Percentiles rank a stretch among this genome's conserved stretches.
phyloP scores from a whole-genome alignment of 331 rosid genomes.

The Telfairia occidentalis region DNA sequence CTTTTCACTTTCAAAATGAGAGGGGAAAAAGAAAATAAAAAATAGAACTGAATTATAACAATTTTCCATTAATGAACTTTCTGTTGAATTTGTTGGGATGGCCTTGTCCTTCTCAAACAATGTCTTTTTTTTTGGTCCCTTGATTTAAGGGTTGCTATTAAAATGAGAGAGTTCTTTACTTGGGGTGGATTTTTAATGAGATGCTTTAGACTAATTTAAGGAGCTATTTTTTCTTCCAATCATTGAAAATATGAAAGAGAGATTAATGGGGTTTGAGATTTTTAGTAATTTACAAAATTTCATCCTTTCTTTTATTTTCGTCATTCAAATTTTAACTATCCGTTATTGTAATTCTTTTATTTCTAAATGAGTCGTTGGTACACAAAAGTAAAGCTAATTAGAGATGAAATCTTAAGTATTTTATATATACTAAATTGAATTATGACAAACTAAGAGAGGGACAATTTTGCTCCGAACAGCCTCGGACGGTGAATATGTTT shows the following conservation, averaged over 20 bases:
- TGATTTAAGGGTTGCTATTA: slow-evolving; percentile 19
- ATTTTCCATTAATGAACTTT: slow-evolving; percentile 9
- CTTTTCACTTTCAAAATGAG: not conserved
- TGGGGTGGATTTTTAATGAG: slow-evolving; percentile 17
- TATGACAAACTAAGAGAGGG: too few relatives aligned
- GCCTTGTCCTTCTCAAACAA: slow-evolving; percentile 24
- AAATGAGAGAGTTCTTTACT: slow-evolving; percentile 25
- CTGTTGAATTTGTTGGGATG: slow-evolving; percentile 36
- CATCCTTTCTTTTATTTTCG: too few relatives aligned
- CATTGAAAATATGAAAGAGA: not conserved
- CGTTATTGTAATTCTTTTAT: too few relatives aligned
- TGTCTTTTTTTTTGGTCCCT: not conserved
- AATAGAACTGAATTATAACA: not conserved
- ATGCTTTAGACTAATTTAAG: not conserved
- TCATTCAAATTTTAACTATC: not conserved
- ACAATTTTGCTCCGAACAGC: too few relatives aligned
- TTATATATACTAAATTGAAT: too few relatives aligned
- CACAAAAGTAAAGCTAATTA: too few relatives aligned
- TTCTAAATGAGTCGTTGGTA: too few relatives aligned
- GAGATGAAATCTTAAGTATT: too few relatives aligned
- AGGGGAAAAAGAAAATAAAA: not conserved
- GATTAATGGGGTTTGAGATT: not conserved
- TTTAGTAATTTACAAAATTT: too few relatives aligned
- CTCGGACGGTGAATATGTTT: too few relatives aligned
- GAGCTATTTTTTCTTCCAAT: not conserved